phyloP scores from a whole-genome alignment of 371 early-diverging fungal genomes.

The Conidiobolus incongruus region DNA sequence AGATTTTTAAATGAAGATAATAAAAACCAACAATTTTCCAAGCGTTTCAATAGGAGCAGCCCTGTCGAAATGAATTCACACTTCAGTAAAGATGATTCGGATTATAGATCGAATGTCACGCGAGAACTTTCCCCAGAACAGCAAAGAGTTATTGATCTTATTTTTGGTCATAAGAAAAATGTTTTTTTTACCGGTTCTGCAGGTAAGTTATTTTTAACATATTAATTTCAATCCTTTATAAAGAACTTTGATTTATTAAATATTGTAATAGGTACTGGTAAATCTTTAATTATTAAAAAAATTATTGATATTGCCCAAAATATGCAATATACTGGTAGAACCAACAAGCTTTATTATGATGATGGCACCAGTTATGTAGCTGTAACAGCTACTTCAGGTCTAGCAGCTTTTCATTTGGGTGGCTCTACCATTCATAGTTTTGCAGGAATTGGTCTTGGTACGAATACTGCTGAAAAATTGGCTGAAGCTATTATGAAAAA shows the following conservation, averaged over 20 bases:
- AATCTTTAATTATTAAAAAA: not conserved
- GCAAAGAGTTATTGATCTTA: not conserved
- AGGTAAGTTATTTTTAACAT: no score
- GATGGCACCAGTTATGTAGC: no score
- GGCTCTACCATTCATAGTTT: conserved; percentile 35
- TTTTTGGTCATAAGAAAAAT: conserved; percentile 9
- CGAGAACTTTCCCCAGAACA: not conserved
- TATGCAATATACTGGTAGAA: no score
- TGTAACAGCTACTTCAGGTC: conserved; percentile 4
- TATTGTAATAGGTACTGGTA: not conserved
- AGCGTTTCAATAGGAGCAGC: no score
- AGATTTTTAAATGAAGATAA: no score
- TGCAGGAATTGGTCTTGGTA: conserved; percentile 17
- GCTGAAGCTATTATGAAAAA: not conserved
- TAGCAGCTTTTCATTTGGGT: conserved; percentile 18
- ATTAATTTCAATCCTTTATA: no score
- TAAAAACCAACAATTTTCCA: no score
- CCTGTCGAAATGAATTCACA: no score
- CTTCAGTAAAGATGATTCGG: no score
- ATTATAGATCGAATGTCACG: no score
- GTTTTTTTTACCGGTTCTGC: conserved; percentile 29
- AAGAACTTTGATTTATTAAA: not conserved
- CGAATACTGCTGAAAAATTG: conserved; percentile 2
- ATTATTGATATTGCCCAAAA: no score
- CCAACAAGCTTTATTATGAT: no score